phyloP scores from a whole-genome alignment of 768 basidiomycete species.

The Leccinum truebloodii region DNA sequence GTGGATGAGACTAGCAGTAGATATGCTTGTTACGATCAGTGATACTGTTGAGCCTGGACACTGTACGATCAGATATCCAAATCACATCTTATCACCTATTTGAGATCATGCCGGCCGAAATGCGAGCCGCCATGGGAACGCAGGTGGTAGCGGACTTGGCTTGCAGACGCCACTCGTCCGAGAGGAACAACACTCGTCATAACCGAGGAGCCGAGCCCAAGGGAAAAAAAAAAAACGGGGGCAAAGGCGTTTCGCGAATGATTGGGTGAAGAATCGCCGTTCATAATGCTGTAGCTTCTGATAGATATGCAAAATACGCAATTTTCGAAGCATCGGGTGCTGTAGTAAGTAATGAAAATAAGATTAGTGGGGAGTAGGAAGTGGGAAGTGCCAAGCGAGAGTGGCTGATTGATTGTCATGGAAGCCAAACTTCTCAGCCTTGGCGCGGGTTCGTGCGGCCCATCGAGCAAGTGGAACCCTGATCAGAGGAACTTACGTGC shows the following conservation, averaged over 20 bases:
- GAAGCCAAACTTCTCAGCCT: constrained; percentile 6
- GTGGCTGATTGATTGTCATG: constrained; percentile 20
- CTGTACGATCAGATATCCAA: background rate
- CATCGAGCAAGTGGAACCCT: background rate
- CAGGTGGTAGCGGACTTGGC: background rate
- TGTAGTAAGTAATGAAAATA: background rate
- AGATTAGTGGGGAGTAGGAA: constrained; percentile 5
- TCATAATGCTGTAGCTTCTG: constrained; percentile 13
- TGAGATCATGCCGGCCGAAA: background rate
- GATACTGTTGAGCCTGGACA: background rate
- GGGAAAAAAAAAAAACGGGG: background rate
- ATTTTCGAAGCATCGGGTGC: constrained; percentile 8
- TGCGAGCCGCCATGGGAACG: background rate
- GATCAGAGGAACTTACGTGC: background rate
- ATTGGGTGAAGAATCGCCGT: background rate
- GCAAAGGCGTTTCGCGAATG: background rate
- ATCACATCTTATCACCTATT: background rate
- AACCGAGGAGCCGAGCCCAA: background rate
- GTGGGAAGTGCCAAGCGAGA: constrained; percentile 1
- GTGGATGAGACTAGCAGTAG: background rate
- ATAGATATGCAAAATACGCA: constrained; percentile 6
- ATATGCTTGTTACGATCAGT: background rate
- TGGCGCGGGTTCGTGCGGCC: constrained; percentile 7
- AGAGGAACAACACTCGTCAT: background rate
- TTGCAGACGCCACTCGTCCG: constrained; percentile 1